Evolutionary conservation across 2,329 filamentous ascomycete species (phyloP).

Genomic region (Xylariaceae sp.): DNA sequence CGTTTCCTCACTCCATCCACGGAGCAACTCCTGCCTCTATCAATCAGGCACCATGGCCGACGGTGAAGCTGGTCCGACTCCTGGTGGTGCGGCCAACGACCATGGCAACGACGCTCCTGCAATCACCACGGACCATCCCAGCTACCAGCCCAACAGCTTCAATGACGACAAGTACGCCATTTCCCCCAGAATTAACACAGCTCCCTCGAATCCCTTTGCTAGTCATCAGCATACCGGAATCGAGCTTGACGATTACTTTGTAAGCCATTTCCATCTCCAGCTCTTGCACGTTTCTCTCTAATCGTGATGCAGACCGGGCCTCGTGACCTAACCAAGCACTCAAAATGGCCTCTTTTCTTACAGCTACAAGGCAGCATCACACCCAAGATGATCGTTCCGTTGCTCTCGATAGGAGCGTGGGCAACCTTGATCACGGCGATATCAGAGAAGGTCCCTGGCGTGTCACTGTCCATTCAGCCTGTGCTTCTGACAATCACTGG

Average conservation of each 20-base stretch:
- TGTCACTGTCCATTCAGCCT: slow-evolving; percentile 53
- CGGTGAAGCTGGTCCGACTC: no score
- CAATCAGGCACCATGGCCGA: no score
- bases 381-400: slow-evolving; percentile 70
- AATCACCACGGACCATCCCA: no score
- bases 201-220: slow-evolving; percentile 31
- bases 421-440: slow-evolving; percentile 61
- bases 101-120: no score
- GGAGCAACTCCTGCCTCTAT: no score
- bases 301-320: slow-evolving; percentile 48
- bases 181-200: slow-evolving; percentile 17
- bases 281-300: not conserved
- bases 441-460: slow-evolving; percentile 40
- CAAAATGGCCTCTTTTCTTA: slow-evolving; percentile 74
- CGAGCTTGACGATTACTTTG: slow-evolving; percentile 45
- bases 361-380: slow-evolving; percentile 70
- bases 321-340: slow-evolving; percentile 67
- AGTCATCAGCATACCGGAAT: slow-evolving; percentile 31
- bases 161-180: slow-evolving; percentile 18
- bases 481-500: slow-evolving; percentile 77
- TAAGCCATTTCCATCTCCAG: slow-evolving; percentile 23
- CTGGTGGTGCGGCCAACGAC: no score
- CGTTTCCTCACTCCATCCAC: no score
- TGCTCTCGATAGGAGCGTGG: slow-evolving; percentile 62
- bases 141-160: no score